These are phyloP conservation scores for Nakazawaea holstii DNA, from an alignment of 805 yeast species.

Conservation along the genomic window DNA sequence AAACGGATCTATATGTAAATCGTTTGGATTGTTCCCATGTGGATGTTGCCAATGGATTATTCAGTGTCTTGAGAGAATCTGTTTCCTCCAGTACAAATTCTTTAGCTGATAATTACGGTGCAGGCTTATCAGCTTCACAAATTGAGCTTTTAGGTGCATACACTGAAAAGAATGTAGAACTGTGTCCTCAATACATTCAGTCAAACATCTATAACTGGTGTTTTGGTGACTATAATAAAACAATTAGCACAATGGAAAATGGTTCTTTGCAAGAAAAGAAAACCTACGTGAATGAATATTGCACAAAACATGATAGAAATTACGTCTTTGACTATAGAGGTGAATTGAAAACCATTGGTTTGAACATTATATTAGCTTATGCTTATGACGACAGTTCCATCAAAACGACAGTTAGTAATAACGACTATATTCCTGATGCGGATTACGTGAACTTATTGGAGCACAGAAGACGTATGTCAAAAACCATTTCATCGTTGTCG, in stretches of 20 bases:
- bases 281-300: constrained; percentile 11
- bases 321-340: constrained; percentile 40
- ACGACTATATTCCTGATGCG: constrained; percentile 20
- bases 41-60: constrained; percentile 50
- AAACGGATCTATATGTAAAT: constrained; percentile 19
- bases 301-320: constrained; percentile 14
- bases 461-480: constrained; percentile 16
- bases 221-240: constrained; percentile 30
- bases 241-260: constrained; percentile 8
- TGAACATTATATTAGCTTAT: constrained; percentile 41
- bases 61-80: constrained; percentile 33
- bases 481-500: constrained; percentile 25
- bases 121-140: constrained; percentile 43
- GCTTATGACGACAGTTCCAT: constrained; percentile 30
- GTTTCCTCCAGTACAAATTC: constrained; percentile 21
- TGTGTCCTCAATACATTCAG: constrained; percentile 43
- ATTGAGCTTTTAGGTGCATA: constrained; percentile 38
- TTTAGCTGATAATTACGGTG: constrained; percentile 18
- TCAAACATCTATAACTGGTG: constrained; percentile 41
- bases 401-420: constrained; percentile 10
- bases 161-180: constrained; percentile 37
- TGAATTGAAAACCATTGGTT: constrained; percentile 33
- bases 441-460: constrained; percentile 18
- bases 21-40: constrained; percentile 45
- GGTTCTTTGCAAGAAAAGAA: not conserved